Evolutionary conservation across 371 early-diverging fungal genomes (phyloP).

Genomic region (Mucor racemosus): DNA sequence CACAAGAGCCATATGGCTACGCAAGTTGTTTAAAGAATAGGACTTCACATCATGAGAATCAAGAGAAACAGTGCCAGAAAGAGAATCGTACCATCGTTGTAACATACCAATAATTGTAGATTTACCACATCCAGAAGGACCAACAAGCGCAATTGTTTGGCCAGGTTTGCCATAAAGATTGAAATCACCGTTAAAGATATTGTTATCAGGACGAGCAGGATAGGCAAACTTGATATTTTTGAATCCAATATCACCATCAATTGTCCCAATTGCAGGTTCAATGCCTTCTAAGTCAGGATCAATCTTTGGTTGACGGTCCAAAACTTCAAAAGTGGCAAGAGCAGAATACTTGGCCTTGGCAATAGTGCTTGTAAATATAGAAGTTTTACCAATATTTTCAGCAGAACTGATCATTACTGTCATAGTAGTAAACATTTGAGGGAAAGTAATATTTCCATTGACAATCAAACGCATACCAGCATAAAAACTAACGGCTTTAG

Average conservation of each 20-base stretch:
- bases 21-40: slow-evolving; percentile 65
- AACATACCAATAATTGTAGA: slow-evolving; percentile 82
- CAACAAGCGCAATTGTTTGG: slow-evolving; percentile 85
- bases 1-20: slow-evolving; percentile 80
- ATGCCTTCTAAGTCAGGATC: slow-evolving; percentile 68
- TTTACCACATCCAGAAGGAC: slow-evolving; percentile 88
- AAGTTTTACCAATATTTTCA: slow-evolving; percentile 64
- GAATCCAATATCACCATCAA: slow-evolving; percentile 61
- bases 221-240: slow-evolving; percentile 77
- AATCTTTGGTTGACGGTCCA: slow-evolving; percentile 75
- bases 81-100: slow-evolving; percentile 87
- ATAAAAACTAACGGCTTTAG: slow-evolving; percentile 61
- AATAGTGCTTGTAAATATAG: slow-evolving; percentile 58
- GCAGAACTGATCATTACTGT: slow-evolving; percentile 73
- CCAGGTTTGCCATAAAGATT: slow-evolving; percentile 72
- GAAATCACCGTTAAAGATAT: slow-evolving; percentile 76
- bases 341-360: slow-evolving; percentile 84
- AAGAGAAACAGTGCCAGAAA: slow-evolving; percentile 59
- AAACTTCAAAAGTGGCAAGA: slow-evolving; percentile 67
- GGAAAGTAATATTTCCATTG: slow-evolving; percentile 30
- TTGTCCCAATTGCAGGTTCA: slow-evolving; percentile 32
- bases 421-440: slow-evolving; percentile 62
- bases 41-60: slow-evolving; percentile 69
- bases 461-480: slow-evolving; percentile 53
- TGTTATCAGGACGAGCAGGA: slow-evolving; percentile 79